Conservation (phyloP, 176 grass and related monocot genomes). For the Oryza nivara region DNA sequence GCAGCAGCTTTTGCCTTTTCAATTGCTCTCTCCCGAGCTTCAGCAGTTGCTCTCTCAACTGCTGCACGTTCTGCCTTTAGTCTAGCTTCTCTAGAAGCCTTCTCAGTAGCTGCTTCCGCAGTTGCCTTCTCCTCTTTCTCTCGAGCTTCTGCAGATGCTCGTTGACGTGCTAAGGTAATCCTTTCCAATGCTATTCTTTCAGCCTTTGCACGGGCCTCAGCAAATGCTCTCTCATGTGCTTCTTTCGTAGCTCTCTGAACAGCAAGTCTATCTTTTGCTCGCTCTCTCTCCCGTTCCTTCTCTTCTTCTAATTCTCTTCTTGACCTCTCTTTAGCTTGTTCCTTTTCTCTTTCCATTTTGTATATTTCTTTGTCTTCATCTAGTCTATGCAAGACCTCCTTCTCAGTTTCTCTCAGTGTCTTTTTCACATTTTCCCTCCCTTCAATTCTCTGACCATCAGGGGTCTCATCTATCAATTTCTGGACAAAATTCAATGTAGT, state of each 20-base stretch:
- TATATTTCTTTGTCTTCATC: slow-evolving; percentile 58
- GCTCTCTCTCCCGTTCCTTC: slow-evolving; percentile 75
- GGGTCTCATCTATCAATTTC: slow-evolving; percentile 43
- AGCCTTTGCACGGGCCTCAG: slow-evolving; percentile 65
- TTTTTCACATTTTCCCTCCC: slow-evolving; percentile 46
- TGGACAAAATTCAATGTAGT: slow-evolving; percentile 34
- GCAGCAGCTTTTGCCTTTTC: slow-evolving; percentile 82
- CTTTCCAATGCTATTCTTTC: slow-evolving; percentile 79
- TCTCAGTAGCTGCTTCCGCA: slow-evolving; percentile 51
- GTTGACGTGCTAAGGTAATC: slow-evolving; percentile 73
- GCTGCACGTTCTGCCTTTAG: slow-evolving; percentile 86
- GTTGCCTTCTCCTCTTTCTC: slow-evolving; percentile 73
- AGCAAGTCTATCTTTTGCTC: slow-evolving; percentile 88
- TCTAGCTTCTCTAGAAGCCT: slow-evolving; percentile 77
- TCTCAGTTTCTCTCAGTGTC: slow-evolving; percentile 37
- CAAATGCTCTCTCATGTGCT: slow-evolving; percentile 73
- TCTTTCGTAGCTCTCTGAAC: slow-evolving; percentile 86
- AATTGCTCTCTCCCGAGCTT: slow-evolving; percentile 83
- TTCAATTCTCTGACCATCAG: slow-evolving; percentile 44
- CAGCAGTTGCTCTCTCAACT: slow-evolving; percentile 84
- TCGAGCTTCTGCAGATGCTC: slow-evolving; percentile 63
- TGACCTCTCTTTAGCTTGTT: slow-evolving; percentile 54
- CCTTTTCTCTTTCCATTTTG: slow-evolving; percentile 52
- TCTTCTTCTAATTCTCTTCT: slow-evolving; percentile 67
- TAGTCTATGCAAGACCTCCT: slow-evolving; percentile 27